phyloP scores from a whole-genome alignment of 2,329 filamentous ascomycete genomes.

The Phyllosticta ampelicida region DNA sequence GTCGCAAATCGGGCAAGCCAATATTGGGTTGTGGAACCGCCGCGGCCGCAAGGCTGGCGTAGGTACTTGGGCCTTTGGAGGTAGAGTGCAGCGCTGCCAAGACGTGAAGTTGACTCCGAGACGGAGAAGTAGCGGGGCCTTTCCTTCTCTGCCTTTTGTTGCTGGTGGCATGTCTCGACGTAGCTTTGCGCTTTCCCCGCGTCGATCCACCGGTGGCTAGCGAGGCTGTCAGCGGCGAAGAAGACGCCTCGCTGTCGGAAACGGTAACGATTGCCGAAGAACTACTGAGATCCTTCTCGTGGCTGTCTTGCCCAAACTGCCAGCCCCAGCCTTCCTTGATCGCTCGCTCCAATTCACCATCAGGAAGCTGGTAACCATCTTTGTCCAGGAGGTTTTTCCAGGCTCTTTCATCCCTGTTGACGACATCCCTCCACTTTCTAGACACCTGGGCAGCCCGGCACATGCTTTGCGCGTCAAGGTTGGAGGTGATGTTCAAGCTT shows the following conservation, averaged over 20 bases:
- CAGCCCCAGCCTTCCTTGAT: slow-evolving; percentile 93
- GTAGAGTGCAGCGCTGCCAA: slow-evolving; percentile 42
- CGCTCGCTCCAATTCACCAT: slow-evolving; percentile 74
- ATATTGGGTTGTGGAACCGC: slow-evolving; percentile 74
- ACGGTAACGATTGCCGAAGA: slow-evolving; percentile 23
- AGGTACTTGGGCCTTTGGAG: slow-evolving; percentile 69
- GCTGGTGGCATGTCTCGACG: slow-evolving; percentile 25
- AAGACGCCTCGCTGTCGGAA: slow-evolving; percentile 30
- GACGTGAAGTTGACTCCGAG: slow-evolving; percentile 32
- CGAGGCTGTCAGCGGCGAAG: slow-evolving; percentile 10
- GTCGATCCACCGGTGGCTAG: slow-evolving; percentile 13
- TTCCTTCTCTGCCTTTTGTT: slow-evolving; percentile 48
- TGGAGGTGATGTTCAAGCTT: slow-evolving; percentile 75
- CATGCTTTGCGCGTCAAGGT: slow-evolving; percentile 74
- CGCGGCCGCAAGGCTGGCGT: slow-evolving; percentile 70
- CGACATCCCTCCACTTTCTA: slow-evolving; percentile 81
- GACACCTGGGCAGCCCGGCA: slow-evolving; percentile 89
- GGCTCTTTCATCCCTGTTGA: slow-evolving; percentile 86
- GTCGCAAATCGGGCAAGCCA: slow-evolving; percentile 66
- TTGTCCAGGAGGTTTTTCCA: slow-evolving; percentile 88
- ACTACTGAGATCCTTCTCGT: slow-evolving; percentile 69
- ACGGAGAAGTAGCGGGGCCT: slow-evolving; percentile 34
- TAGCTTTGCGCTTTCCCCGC: slow-evolving; percentile 30
- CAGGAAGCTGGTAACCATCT: slow-evolving; percentile 68
- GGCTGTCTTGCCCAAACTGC: slow-evolving; percentile 73